Percentiles rank a stretch among this genome's conserved stretches.
phyloP scores from a whole-genome alignment of 2,329 filamentous ascomycete genomes.

The Pleoardoris graminearum region DNA sequence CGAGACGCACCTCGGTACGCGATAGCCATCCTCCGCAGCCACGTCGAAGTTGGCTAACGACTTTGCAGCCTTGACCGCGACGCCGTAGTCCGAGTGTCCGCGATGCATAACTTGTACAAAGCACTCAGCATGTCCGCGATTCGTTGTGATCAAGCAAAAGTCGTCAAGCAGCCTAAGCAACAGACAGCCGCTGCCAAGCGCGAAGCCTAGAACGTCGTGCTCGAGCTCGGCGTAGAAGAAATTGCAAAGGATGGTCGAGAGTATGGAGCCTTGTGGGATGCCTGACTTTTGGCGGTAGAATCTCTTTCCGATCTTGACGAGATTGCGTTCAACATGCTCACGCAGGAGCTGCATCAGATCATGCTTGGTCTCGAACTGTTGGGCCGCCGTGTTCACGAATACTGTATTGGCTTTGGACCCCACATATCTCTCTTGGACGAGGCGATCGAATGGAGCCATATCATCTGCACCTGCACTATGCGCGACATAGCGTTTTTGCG shows the following conservation, averaged over 20 bases:
- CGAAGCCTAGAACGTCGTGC: conserved; percentile 67
- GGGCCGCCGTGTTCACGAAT: conserved; percentile 71
- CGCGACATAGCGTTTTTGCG: conserved; percentile 46
- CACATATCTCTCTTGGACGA: conserved; percentile 35
- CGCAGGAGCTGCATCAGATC: conserved; percentile 70
- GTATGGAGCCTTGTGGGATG: conserved; percentile 89
- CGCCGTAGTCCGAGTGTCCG: conserved; percentile 78
- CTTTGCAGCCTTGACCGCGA: conserved; percentile 75
- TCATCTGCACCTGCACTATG: conserved; percentile 40
- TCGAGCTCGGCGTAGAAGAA: conserved; percentile 95
- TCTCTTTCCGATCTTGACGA: conserved; percentile 86
- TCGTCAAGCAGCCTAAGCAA: conserved; percentile 88
- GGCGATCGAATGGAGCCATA: conserved; percentile 37
- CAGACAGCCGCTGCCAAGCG: conserved; percentile 62
- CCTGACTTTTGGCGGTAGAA: conserved; percentile 85
- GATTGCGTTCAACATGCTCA: conserved; percentile 81
- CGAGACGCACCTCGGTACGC: conserved; percentile 45
- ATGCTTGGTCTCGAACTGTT: conserved; percentile 59
- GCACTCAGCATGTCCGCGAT: conserved; percentile 64
- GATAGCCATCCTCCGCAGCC: conserved; percentile 55
- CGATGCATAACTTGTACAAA: conserved; percentile 82
- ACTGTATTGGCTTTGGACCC: conserved; percentile 63
- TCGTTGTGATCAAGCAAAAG: conserved; percentile 82
- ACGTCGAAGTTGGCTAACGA: conserved; percentile 83
- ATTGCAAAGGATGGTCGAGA: conserved; percentile 87